Evolutionary conservation across 2,329 filamentous ascomycete genomes (phyloP).

Genomic region (Calonectria pseudoreteaudii): DNA sequence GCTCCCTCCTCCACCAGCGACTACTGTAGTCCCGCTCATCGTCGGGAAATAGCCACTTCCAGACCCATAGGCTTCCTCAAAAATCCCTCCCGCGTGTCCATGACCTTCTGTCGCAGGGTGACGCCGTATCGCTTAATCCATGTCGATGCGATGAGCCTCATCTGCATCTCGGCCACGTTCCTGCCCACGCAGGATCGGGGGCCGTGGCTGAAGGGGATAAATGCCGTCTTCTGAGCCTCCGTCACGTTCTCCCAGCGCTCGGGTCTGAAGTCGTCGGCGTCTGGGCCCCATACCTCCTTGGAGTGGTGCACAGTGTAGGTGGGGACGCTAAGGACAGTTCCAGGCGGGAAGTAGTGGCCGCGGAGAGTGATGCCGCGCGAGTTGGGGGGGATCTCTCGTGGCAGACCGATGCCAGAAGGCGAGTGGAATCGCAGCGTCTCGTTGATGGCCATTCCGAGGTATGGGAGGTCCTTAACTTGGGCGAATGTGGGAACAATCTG

Average conservation of each 20-base stretch:
- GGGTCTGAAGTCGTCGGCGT: conserved; percentile 79
- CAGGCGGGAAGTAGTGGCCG: conserved; percentile 78
- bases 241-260: conserved; percentile 78
- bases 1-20: background rate
- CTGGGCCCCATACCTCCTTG: conserved; percentile 76
- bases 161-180: conserved; percentile 90
- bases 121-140: conserved; percentile 68
- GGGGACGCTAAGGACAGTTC: conserved; percentile 84
- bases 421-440: conserved; percentile 89
- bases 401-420: conserved; percentile 87
- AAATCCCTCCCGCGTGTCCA: conserved; percentile 86
- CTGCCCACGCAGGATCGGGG: conserved; percentile 79
- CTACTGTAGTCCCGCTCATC: conserved; percentile 14
- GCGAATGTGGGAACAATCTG: conserved; percentile 77
- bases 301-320: conserved; percentile 87
- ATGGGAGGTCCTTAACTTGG: conserved; percentile 79
- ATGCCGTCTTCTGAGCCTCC: conserved; percentile 76
- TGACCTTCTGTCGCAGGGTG: conserved; percentile 64
- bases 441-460: conserved; percentile 80
- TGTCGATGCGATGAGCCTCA: conserved; percentile 80
- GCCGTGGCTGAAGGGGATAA: conserved; percentile 80
- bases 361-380: conserved; percentile 73
- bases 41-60: conserved; percentile 48
- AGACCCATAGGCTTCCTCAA: conserved; percentile 81
- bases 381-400: conserved; percentile 75